Evolutionary conservation across 2,329 filamentous ascomycete species (phyloP), one percentile per base, ranked within the genome.

Genomic region (Rhynchosporium secalis): DNA sequence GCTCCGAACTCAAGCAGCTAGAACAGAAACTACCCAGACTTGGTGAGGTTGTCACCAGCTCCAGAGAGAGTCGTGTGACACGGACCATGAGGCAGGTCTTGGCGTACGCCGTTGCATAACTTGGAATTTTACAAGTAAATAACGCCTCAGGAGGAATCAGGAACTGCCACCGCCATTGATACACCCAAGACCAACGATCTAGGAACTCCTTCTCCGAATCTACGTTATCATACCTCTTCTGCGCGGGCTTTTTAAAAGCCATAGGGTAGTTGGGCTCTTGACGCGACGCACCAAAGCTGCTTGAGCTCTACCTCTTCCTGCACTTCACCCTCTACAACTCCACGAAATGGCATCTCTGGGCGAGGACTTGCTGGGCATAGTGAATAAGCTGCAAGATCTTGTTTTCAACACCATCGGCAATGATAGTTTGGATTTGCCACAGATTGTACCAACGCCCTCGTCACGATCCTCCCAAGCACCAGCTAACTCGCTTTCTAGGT

Each of bases 391-490:
- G 74, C 95, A 99, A 79, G 95, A 98, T 78, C 80, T 99, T 74
- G 95, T 99, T 74, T 99, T 99, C 83, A 99, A 99, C 80, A 99
- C 95, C 70, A 99, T 99, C 77, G 95, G 95, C 78, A 98, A 93
- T 81, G 95, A 99, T 78, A 98, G 94, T 58, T 85, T 99, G 65
- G 95, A 99, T 78, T 82, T 99, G 62, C 95, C 95, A 63, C 95
- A 99, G 80, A 99, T 99, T 83, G 95, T 97, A 87, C 75, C 87
- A 48, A 43, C 55, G 47, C 80, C 64, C 60, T 47, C 43, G 51
- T 58, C 47, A 71, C 61, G 20, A 10, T 58, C 49, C 41, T 26
- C 56, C 41, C 20, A 62, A 61, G 55, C 59, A 59, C 68, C 70
- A 65, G 70, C 65, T 60, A 65, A 63, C 46, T 56, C 45, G 10